phyloP scores from a whole-genome alignment of 441 rosid species.

The Hura crepitans region DNA sequence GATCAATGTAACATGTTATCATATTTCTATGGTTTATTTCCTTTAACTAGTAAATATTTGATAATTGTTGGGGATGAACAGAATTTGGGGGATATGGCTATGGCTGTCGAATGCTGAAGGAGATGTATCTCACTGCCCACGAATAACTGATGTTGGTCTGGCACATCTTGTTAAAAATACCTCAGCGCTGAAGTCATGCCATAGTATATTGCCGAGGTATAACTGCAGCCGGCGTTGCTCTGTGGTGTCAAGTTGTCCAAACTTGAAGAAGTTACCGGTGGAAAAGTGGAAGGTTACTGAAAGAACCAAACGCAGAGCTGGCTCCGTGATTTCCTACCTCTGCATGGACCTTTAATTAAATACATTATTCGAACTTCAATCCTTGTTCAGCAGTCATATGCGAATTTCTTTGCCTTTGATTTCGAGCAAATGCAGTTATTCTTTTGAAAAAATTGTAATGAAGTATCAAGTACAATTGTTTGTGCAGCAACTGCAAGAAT shows the following conservation, averaged over 20 bases:
- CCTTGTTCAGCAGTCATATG: background rate
- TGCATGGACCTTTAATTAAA: slow-evolving; percentile 56
- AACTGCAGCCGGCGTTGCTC: slow-evolving; percentile 77
- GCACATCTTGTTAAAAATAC: slow-evolving; percentile 65
- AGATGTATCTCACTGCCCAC: slow-evolving; percentile 77
- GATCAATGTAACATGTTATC: background rate
- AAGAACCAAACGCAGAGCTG: slow-evolving; percentile 69
- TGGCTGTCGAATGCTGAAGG: slow-evolving; percentile 64
- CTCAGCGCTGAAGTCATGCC: slow-evolving; percentile 61
- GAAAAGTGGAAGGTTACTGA: slow-evolving; percentile 87
- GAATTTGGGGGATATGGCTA: slow-evolving; percentile 70
- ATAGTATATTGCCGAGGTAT: slow-evolving; percentile 80
- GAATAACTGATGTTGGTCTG: slow-evolving; percentile 66
- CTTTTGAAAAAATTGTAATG: background rate
- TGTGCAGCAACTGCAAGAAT: background rate
- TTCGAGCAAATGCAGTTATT: background rate
- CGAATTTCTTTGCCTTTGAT: too few species aligned
- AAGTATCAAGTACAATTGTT: background rate
- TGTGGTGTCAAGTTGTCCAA: slow-evolving; percentile 69
- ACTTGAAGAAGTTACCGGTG: slow-evolving; percentile 68
- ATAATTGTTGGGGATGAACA: slow-evolving; percentile 22
- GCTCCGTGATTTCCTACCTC: slow-evolving; percentile 64
- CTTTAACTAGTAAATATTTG: background rate
- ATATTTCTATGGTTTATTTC: background rate
- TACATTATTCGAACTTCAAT: background rate